These are phyloP conservation scores for Acacia pycnantha DNA, from an alignment of 331 rosid genomes.

Conservation along the genomic window DNA sequence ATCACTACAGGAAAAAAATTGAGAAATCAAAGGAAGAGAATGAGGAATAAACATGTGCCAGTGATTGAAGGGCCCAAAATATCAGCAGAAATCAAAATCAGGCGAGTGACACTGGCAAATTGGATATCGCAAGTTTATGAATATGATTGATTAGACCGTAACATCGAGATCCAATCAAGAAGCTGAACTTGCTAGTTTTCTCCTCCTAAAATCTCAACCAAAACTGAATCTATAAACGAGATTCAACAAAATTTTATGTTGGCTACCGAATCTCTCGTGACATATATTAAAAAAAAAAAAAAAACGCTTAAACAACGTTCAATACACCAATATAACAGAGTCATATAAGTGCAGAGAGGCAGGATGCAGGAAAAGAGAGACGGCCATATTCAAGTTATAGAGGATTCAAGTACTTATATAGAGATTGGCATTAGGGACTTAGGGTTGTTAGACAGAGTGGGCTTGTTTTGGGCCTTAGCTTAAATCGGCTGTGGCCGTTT, in stretches of 20 bases:
- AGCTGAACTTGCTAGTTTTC: slow-evolving; percentile 46
- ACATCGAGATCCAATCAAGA: slow-evolving; percentile 45
- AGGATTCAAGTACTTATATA: background rate
- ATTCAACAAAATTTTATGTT: no score
- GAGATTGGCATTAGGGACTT: background rate
- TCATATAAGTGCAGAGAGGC: background rate
- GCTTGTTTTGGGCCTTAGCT: background rate
- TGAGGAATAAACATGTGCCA: slow-evolving; percentile 12
- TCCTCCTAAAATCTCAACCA: background rate
- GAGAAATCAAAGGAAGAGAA: background rate
- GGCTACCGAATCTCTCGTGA: background rate
- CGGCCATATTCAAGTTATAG: background rate
- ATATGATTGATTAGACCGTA: slow-evolving; percentile 35
- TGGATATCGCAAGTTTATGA: slow-evolving; percentile 46
- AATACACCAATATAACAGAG: no score
- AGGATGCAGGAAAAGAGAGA: no score
- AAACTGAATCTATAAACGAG: background rate
- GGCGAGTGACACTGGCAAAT: slow-evolving; percentile 58
- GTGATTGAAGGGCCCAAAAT: slow-evolving; percentile 55
- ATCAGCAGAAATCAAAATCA: slow-evolving; percentile 40
- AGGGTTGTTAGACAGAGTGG: background rate
- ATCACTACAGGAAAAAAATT: background rate
- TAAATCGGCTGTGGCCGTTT: background rate
- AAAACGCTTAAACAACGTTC: no score
- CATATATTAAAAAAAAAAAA: no score